These are phyloP conservation scores for Triticum urartu DNA, from an alignment of 176 grass and related monocot genomes.

Conservation along the genomic window DNA sequence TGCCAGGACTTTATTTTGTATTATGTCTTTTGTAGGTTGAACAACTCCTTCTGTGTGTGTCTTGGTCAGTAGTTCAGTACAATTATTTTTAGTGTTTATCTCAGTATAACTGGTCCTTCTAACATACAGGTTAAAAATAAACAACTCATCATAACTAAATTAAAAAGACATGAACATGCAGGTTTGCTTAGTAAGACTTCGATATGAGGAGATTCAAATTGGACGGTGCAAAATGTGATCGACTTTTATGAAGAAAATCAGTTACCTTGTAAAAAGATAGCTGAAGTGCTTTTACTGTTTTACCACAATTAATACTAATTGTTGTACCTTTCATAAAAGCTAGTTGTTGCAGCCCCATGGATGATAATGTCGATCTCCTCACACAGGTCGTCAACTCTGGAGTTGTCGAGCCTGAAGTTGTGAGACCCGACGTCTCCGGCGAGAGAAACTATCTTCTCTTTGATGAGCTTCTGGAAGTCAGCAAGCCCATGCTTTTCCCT, in stretches of 20 bases:
- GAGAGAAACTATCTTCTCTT: slow-evolving; percentile 12
- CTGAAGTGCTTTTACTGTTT: too few relatives aligned
- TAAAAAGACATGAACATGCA: background rate
- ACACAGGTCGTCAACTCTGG: slow-evolving; percentile 15
- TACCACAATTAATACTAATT: too few relatives aligned
- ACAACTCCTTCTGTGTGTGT: background rate
- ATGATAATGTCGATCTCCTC: slow-evolving; percentile 42
- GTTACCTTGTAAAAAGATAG: background rate
- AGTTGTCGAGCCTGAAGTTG: slow-evolving; percentile 35
- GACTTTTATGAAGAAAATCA: background rate
- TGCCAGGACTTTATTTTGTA: background rate
- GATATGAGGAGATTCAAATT: background rate
- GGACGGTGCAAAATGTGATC: background rate
- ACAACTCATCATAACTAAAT: background rate
- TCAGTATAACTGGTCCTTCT: background rate
- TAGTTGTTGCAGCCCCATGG: slow-evolving; percentile 53
- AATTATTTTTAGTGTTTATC: background rate
- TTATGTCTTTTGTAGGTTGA: background rate
- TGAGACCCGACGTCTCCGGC: background rate
- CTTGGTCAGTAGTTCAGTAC: too few relatives aligned
- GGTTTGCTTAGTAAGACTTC: background rate
- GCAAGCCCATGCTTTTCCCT: background rate
- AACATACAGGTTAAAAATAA: background rate
- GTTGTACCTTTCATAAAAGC: slow-evolving; percentile 49
- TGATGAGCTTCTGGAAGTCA: slow-evolving; percentile 4